Conservation (phyloP, 2,329 filamentous ascomycete species). For the Rhynchosporium secalis region DNA sequence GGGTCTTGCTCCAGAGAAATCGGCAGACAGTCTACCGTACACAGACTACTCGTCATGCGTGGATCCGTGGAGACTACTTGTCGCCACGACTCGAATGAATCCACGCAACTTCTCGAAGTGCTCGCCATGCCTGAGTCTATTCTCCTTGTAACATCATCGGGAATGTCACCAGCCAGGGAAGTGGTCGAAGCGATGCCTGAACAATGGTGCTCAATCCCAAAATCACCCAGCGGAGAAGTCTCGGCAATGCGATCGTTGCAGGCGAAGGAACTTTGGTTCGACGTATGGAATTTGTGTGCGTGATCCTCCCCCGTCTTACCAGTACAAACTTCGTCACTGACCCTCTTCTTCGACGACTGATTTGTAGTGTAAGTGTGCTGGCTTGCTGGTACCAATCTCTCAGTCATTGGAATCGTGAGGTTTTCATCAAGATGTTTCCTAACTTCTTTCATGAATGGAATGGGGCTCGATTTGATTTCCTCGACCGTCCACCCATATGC, state of each 20-base stretch:
- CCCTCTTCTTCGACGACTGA: constrained; percentile 2
- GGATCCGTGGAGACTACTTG: constrained; percentile 1
- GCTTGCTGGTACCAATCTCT: background rate
- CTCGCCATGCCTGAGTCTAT: background rate
- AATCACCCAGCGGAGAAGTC: constrained; percentile 2
- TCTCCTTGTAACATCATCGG: background rate
- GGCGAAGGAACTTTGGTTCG: background rate
- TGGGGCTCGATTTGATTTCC: background rate
- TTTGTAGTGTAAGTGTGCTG: background rate
- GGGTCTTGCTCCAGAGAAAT: background rate
- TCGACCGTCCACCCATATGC: constrained; percentile 1
- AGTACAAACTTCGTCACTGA: background rate
- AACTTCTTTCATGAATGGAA: background rate
- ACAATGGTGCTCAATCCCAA: background rate
- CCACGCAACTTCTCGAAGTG: background rate
- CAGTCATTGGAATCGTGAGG: background rate
- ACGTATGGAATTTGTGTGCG: background rate
- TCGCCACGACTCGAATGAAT: background rate
- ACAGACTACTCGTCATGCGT: background rate
- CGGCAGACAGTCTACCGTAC: background rate
- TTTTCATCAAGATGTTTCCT: constrained; percentile 10
- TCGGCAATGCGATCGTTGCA: background rate
- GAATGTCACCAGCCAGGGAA: background rate
- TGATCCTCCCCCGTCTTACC: background rate
- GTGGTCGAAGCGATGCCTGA: background rate